Evolutionary conservation across 1,139 yeast species (phyloP).

Genomic region (Yamadazyma triangularis): DNA sequence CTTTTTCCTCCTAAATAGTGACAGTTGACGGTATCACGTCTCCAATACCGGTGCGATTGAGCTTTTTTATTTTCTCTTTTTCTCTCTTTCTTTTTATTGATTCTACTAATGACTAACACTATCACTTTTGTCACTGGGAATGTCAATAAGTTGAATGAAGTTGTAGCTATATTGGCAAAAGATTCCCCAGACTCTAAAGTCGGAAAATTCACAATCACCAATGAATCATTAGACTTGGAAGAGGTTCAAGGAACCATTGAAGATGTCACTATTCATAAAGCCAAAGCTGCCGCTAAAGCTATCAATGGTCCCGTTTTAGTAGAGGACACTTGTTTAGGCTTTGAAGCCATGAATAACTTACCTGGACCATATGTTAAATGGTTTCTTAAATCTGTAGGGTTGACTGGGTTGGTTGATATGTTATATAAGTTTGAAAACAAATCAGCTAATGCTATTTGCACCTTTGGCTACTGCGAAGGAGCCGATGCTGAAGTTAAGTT

Average conservation of each 20-base stretch:
- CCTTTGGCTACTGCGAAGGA: constrained; percentile 87
- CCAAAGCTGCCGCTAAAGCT: constrained; percentile 65
- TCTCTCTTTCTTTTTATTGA: not conserved
- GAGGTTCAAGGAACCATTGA: constrained; percentile 89
- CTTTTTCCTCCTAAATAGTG: no score
- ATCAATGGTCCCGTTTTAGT: constrained; percentile 79
- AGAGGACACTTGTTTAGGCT: constrained; percentile 91
- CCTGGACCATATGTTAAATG: constrained; percentile 95
- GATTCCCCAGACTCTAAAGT: constrained; percentile 25
- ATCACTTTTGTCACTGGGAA: constrained; percentile 83
- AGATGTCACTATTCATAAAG: constrained; percentile 79
- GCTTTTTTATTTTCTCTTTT: no score
- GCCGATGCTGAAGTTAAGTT: constrained; percentile 66
- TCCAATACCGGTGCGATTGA: no score
- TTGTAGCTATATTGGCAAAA: constrained; percentile 60
- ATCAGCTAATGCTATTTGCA: constrained; percentile 83
- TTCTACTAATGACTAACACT: constrained; percentile 15
- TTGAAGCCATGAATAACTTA: constrained; percentile 68
- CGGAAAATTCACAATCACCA: constrained; percentile 53
- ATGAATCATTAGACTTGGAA: constrained; percentile 69
- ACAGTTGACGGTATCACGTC: no score
- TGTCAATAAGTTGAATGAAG: constrained; percentile 81
- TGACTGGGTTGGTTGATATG: constrained; percentile 71
- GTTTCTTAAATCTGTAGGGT: constrained; percentile 74
- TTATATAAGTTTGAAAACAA: constrained; percentile 78